These are phyloP conservation scores for Epicoccum nigrum DNA, from an alignment of 2,329 filamentous ascomycete genomes.

Conservation along the genomic window DNA sequence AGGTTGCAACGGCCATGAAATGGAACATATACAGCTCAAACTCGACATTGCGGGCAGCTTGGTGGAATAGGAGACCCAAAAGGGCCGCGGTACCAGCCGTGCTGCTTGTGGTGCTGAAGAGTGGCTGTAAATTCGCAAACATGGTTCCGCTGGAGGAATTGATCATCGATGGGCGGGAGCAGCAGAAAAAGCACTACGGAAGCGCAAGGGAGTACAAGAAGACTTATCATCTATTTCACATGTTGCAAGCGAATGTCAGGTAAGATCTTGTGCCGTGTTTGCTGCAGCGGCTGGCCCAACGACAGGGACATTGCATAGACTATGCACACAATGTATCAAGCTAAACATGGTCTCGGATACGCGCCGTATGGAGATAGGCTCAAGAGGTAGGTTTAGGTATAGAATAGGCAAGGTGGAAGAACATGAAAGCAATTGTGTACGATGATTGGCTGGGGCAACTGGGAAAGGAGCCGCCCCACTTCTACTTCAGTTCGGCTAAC, in stretches of 20 bases:
- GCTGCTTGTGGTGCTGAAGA: background rate
- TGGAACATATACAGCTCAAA: conserved; percentile 36
- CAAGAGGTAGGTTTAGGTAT: too few relatives aligned
- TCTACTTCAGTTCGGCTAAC: background rate
- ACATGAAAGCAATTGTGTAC: too few relatives aligned
- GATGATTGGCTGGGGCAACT: too few relatives aligned
- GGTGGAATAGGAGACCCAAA: conserved; percentile 29
- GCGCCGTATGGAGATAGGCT: too few relatives aligned
- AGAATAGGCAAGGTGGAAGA: too few relatives aligned
- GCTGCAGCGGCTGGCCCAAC: too few relatives aligned
- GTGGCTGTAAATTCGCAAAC: background rate
- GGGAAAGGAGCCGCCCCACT: too few relatives aligned
- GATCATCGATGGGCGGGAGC: background rate
- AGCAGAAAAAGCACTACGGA: background rate
- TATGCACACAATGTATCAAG: too few relatives aligned
- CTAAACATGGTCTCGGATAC: too few relatives aligned
- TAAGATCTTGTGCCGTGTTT: too few relatives aligned
- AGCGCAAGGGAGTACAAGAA: background rate
- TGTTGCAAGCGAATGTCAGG: too few relatives aligned
- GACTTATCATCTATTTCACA: background rate
- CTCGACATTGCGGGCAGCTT: conserved; percentile 24
- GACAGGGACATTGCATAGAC: too few relatives aligned
- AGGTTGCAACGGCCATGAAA: conserved; percentile 23
- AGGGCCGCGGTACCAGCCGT: conserved; percentile 14
- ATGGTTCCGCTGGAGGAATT: background rate